Conservation (phyloP, 352 stramenopile species). For the Phytophthora sojae region DNA sequence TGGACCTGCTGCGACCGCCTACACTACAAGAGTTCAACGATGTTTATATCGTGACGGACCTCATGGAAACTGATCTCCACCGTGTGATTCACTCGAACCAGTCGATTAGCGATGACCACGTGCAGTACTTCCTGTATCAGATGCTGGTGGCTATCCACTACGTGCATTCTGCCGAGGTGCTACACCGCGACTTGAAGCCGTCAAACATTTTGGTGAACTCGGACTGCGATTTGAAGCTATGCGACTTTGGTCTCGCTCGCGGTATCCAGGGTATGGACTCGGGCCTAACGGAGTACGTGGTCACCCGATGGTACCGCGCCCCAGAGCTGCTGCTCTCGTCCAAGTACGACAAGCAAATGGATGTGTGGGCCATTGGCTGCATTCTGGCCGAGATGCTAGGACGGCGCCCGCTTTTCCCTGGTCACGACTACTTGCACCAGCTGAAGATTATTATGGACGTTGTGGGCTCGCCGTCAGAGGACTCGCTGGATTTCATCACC, state of each 20-base stretch:
- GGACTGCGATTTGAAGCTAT: constrained; percentile 84
- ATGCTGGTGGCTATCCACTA: constrained; percentile 85
- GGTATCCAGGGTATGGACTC: constrained; percentile 78
- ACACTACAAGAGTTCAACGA: constrained; percentile 91
- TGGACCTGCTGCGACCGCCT: constrained; percentile 80
- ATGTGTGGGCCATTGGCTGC: constrained; percentile 89
- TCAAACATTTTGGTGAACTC: constrained; percentile 86
- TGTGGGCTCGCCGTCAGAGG: constrained; percentile 80
- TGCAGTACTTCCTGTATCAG: constrained; percentile 85
- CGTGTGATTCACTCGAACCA: constrained; percentile 87
- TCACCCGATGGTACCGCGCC: constrained; percentile 93
- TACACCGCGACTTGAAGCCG: constrained; percentile 83
- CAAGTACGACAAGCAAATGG: constrained; percentile 91
- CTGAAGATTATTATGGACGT: constrained; percentile 93
- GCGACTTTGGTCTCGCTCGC: constrained; percentile 81
- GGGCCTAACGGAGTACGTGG: constrained; percentile 92
- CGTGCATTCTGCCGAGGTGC: constrained; percentile 79
- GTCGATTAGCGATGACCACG: constrained; percentile 80
- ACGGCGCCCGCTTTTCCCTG: constrained; percentile 83
- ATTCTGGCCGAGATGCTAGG: constrained; percentile 90
- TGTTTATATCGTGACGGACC: constrained; percentile 85
- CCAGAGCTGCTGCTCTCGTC: constrained; percentile 93
- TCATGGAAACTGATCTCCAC: constrained; percentile 84
- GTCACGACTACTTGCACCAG: constrained; percentile 89
- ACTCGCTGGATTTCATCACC: constrained; percentile 89